Evolutionary conservation across 768 basidiomycete genomes (phyloP).

Genomic region (Kwoniella heveanensis): DNA sequence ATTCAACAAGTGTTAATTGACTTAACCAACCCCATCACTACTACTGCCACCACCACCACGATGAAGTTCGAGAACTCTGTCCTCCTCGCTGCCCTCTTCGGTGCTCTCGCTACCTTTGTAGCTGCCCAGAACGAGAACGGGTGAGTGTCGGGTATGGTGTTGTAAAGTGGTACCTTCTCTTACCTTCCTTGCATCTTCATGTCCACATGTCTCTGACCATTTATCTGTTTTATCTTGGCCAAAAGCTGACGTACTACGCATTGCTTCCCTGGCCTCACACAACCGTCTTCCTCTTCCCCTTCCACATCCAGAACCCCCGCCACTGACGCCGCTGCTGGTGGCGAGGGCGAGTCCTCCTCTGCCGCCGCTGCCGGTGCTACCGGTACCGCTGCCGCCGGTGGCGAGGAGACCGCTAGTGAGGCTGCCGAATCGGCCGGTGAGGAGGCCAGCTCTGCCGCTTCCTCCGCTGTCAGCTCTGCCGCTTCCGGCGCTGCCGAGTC

Average conservation of each 20-base stretch:
- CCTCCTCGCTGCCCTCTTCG: conserved; percentile 20
- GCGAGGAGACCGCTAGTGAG: background rate
- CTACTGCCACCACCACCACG: conserved; percentile 4
- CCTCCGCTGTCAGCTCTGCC: background rate
- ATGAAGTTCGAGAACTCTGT: conserved; percentile 23
- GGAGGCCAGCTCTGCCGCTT: conserved; percentile 6
- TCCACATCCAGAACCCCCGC: background rate
- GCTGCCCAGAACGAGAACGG: conserved; percentile 23
- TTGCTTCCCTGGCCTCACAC: too few relatives aligned
- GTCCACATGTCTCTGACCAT: too few relatives aligned
- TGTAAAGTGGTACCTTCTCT: too few relatives aligned
- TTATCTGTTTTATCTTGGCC: too few relatives aligned
- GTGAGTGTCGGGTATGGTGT: conserved; percentile 19
- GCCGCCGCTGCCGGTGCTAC: conserved; percentile 3
- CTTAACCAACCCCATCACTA: background rate
- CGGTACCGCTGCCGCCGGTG: conserved; percentile 2
- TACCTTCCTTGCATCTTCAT: too few relatives aligned
- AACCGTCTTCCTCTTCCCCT: background rate
- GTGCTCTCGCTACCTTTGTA: conserved; percentile 17
- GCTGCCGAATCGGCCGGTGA: conserved; percentile 2
- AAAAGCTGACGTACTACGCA: too few relatives aligned
- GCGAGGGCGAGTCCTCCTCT: conserved; percentile 4
- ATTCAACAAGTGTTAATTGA: background rate
- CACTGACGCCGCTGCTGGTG: conserved; percentile 5
- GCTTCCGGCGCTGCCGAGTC: conserved; percentile 3